A percentile compares a stretch with the other conserved stretches of the same genome.
Evolutionary conservation across 495 filamentous ascomycete genomes (phyloP).

Genomic region (Podospora fimiseda): DNA sequence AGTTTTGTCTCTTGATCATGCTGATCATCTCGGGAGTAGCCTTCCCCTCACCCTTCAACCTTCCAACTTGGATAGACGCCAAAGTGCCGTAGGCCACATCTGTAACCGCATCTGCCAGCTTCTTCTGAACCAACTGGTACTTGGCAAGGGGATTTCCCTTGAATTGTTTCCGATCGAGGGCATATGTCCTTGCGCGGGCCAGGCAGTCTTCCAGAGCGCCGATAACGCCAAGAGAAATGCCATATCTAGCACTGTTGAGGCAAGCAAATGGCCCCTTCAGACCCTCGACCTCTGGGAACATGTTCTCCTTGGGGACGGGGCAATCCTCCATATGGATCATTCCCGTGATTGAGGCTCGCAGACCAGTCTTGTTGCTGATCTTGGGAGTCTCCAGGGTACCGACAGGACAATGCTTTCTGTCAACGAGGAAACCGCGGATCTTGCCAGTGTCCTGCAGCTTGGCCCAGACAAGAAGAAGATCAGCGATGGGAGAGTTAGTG

Average conservation of each 20-base stretch:
- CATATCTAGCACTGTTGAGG: slow-evolving; percentile 85
- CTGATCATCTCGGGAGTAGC: slow-evolving; percentile 93
- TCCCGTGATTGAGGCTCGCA: slow-evolving; percentile 88
- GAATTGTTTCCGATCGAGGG: slow-evolving; percentile 90
- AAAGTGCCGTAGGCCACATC: slow-evolving; percentile 85
- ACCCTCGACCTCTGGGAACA: slow-evolving; percentile 89
- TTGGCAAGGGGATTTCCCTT: slow-evolving; percentile 92
- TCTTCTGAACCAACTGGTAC: slow-evolving; percentile 98
- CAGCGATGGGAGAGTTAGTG: slow-evolving; percentile 92
- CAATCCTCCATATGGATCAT: slow-evolving; percentile 95
- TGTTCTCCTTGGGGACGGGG: slow-evolving; percentile 83
- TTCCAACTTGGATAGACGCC: slow-evolving; percentile 81
- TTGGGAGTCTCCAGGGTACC: slow-evolving; percentile 87
- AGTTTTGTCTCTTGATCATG: slow-evolving; percentile 98
- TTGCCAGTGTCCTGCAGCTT: slow-evolving; percentile 85
- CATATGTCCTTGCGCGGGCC: slow-evolving; percentile 70
- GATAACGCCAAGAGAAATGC: slow-evolving; percentile 90
- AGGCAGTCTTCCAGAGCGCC: slow-evolving; percentile 92
- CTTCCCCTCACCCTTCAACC: slow-evolving; percentile 87
- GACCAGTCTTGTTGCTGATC: slow-evolving; percentile 91
- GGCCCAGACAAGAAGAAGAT: slow-evolving; percentile 89
- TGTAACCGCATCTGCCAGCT: slow-evolving; percentile 84
- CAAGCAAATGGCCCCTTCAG: slow-evolving; percentile 87
- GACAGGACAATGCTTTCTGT: slow-evolving; percentile 70
- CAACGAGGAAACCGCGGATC: slow-evolving; percentile 90